Evolutionary conservation across 2,329 filamentous ascomycete species (phyloP).

Genomic region (Fusarium sp.): DNA sequence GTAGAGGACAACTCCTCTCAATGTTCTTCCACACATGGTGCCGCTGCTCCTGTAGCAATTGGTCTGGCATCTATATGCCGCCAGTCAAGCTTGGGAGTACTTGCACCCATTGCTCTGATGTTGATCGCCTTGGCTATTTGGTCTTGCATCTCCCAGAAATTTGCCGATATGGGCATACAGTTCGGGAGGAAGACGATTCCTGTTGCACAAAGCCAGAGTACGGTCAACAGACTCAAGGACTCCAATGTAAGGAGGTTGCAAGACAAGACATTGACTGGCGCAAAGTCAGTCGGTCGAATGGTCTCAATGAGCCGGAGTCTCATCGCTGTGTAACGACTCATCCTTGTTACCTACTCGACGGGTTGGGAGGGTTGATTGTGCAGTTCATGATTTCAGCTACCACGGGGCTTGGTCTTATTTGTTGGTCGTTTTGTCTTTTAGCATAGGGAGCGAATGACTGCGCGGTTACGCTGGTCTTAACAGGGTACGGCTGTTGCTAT

Average conservation of each 20-base stretch:
- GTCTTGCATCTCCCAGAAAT: conserved; percentile 13
- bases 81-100: conserved; percentile 3
- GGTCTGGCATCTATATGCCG: conserved; percentile 5
- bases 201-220: neutral
- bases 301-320: conserved; percentile 21
- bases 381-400: conserved; percentile 4
- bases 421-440: conserved; percentile 23
- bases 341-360: neutral
- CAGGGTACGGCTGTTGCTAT: conserved; percentile 26
- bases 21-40: conserved; percentile 7
- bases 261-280: conserved; percentile 9
- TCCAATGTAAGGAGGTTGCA: conserved; percentile 2
- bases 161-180: neutral
- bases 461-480: conserved; percentile 9
- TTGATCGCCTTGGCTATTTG: conserved; percentile 21
- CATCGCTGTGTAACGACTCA: conserved; percentile 30
- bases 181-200: neutral
- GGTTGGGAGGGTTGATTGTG: conserved; percentile 8
- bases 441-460: conserved; percentile 16
- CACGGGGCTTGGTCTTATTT: conserved; percentile 11
- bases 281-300: conserved; percentile 18
- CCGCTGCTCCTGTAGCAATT: conserved; percentile 5
- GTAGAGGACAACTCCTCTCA: conserved; percentile 15
- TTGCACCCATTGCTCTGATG: conserved; percentile 17
- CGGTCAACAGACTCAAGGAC: neutral